Base-by-base conservation (phyloP, 148 eudicot species). In the Linanthus parryae region DNA sequence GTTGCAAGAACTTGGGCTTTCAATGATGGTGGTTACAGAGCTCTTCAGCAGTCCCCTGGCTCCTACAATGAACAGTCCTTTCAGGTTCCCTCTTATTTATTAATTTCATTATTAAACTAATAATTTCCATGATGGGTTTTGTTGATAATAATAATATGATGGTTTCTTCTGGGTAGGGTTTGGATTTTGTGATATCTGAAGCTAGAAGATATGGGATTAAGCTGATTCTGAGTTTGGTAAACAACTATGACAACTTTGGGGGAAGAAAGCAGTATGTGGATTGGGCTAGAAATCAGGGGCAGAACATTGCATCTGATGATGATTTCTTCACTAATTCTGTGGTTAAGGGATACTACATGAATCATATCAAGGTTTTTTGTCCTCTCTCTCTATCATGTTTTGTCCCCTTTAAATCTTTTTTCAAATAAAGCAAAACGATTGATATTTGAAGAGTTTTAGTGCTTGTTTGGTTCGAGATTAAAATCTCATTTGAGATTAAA, bases 1-100 rank as follows among this genome's bases (percentile, higher is more conserved):
- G 48, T 85, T 51, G 71, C 73, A 0, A 69, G 95, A 47, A 69
- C 81, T 57, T 85, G 89, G 95, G 95, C 90, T 60, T 85, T 82
- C 53, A 70, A 60, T 38, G 95, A 85, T 58, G 90, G 82, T 30
- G 81, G 79, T 19, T 58, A 51, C 56, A 42, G 52, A 5, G 59
- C 95, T 26, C 73, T 85, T 22, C 95, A 85, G 56, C 24, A 1
- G 2, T 82, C 77, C 21, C 95, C 95, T 19, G 89, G 90, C 12
- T 64, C 62, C n/a, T 85, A 85, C 44, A 70, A 79, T 61, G 74
- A 82, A 37, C 67, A 72, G 24, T 65, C 84, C 57, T 85, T 85
- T 63, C 74, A 73, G 71, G 94, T 84, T 50, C 21, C 3, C 2
- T 17, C 3, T 21, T 6, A 17, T 4, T 23, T 2, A 51, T 21